phyloP scores from a whole-genome alignment of 2,329 filamentous ascomycete genomes.

The Diaporthe eres region DNA sequence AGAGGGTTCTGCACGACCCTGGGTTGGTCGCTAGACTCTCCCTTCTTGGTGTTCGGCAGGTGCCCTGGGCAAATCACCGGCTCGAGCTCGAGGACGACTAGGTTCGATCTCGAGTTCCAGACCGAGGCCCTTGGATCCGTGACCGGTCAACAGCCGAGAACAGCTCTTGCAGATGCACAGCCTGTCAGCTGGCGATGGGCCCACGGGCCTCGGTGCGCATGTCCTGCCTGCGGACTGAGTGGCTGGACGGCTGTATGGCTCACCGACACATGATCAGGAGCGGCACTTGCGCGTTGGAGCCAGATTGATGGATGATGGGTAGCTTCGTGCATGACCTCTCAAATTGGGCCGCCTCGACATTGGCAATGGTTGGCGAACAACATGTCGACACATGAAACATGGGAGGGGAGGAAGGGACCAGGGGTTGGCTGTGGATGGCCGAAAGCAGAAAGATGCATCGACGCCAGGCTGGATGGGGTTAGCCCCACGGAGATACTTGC shows the following conservation, averaged over 20 bases:
- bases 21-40: background rate
- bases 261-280: slow-evolving; percentile 22
- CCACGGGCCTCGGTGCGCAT: slow-evolving; percentile 11
- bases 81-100: background rate
- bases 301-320: background rate
- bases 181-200: slow-evolving; percentile 2
- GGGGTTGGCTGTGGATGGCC: slow-evolving; percentile 15
- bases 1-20: background rate
- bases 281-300: slow-evolving; percentile 21
- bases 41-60: slow-evolving; percentile 5
- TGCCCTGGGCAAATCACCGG: slow-evolving; percentile 3
- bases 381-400: slow-evolving; percentile 33
- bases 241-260: slow-evolving; percentile 2
- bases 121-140: slow-evolving; percentile 22
- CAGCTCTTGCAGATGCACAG: slow-evolving; percentile 20
- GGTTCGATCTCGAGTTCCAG: slow-evolving; percentile 13
- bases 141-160: slow-evolving; percentile 23
- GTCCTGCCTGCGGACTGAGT: background rate
- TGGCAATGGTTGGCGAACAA: slow-evolving; percentile 32
- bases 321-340: slow-evolving; percentile 25
- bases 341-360: slow-evolving; percentile 1
- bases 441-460: slow-evolving; percentile 24
- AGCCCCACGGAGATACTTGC: background rate
- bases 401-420: background rate
- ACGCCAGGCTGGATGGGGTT: background rate